These are phyloP conservation scores for Globisporangium rhizosaccharum DNA, from an alignment of 352 stramenopile genomes.

Conservation along the genomic window DNA sequence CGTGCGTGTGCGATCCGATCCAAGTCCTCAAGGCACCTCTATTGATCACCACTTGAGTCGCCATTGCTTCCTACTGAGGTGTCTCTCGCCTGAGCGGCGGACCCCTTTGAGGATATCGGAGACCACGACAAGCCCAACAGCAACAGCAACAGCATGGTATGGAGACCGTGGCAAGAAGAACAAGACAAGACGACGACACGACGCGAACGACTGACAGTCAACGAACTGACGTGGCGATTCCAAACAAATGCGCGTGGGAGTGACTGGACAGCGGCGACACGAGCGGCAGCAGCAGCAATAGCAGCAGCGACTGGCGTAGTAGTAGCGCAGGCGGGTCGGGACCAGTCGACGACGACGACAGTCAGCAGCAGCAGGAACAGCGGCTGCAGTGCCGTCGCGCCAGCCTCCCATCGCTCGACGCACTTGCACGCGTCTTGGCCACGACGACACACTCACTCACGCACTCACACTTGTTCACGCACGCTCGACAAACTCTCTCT, in stretches of 20 bases:
- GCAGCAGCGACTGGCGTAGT: neutral
- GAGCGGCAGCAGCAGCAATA: neutral
- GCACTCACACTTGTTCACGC: neutral
- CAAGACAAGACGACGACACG: neutral
- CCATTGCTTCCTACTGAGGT: no score
- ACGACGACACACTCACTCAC: constrained; percentile 2
- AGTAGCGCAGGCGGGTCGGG: neutral
- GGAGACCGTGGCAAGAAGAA: neutral
- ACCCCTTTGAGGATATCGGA: no score
- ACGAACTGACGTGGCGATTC: neutral
- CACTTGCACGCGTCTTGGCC: neutral
- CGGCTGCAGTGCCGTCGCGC: neutral
- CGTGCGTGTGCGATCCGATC: no score
- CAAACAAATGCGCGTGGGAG: constrained; percentile 1
- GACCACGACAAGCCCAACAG: no score
- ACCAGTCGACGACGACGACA: neutral
- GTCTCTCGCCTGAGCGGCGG: no score
- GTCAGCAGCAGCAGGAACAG: neutral
- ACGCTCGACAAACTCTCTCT: neutral
- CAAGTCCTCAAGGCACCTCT: no score
- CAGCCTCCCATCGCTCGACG: neutral
- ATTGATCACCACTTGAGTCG: no score
- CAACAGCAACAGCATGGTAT: no score
- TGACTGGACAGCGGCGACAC: neutral
- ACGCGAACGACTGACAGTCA: no score